Base-by-base conservation (phyloP, 1,284 basidiomycete genomes). In the Prillingera fragicola region DNA sequence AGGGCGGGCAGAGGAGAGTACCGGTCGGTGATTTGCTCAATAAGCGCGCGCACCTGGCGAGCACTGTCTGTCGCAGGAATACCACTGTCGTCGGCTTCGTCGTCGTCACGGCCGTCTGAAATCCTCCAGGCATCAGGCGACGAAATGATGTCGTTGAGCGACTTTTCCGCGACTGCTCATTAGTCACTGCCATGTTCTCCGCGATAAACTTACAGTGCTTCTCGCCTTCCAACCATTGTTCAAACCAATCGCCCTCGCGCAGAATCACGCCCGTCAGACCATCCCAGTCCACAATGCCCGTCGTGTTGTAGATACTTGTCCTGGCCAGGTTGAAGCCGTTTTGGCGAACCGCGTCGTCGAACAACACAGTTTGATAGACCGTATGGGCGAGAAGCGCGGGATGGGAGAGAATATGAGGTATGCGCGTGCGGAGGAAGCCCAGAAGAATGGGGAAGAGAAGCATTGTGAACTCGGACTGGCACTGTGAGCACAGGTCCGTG, bases 21-120 rank as follows among this genome's bases (percentile, higher is more conserved):
- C 2, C 92, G 88, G 65, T 94, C 91, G 83, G 89, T 90, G 42
- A 94, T 81, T 68, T 90, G 87, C 59, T 92, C 86, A 8, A 90
- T 75, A 21, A 95, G 74, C n/a, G 83, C 80, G 59, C 84, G 85
- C 43, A 94, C 73, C 55, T 84, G 78, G 21, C 89, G 74, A 1
- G 90, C 83, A 8, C 87, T 90, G 52, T 81, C 80, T 0, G 89
- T 92, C 18, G 67, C 15, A 2, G 40, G 51, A 8, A 35, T 23
- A 13, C 37, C 38, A 4, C 23, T 19, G 43, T 26, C 62, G 43
- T 49, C 58, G 35, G 80, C 64, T 36, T 77, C 78, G 17, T 74
- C 78, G 1, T 73, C 71, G 18, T 80, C 76, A 5, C 57, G 48
- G 38, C 85, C 85, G 35, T 86, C 82, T 6, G 78, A 77, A 36